These are phyloP conservation scores for Piper longum DNA, from an alignment of 164 flowering plant genomes.

Conservation along the genomic window DNA sequence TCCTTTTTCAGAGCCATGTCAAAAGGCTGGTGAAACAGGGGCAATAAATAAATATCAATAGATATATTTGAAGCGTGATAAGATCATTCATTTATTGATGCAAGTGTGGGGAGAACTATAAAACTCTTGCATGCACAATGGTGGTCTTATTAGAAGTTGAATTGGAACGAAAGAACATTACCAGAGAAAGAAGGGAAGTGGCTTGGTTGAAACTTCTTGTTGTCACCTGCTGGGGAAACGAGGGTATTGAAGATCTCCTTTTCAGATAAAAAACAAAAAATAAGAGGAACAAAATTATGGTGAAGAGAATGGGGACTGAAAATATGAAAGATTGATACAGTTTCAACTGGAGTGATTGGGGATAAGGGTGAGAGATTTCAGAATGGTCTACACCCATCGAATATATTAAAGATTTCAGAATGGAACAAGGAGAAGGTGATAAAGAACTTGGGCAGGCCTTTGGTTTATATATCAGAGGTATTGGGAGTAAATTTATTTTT, in stretches of 20 bases:
- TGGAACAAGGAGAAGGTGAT: neutral
- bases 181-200: slow-evolving; percentile 18
- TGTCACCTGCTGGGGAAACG: slow-evolving; percentile 18
- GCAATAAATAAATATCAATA: too few relatives aligned
- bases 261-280: slow-evolving; percentile 58
- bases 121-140: neutral
- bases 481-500: slow-evolving; percentile 3
- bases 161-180: slow-evolving; percentile 11
- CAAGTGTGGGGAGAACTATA: too few relatives aligned
- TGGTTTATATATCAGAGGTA: neutral
- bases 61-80: too few relatives aligned
- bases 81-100: too few relatives aligned
- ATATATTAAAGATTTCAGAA: neutral
- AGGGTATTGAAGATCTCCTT: slow-evolving; percentile 30
- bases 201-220: slow-evolving; percentile 23
- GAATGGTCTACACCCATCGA: slow-evolving; percentile 35
- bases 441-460: neutral
- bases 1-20: slow-evolving; percentile 38
- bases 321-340: slow-evolving; percentile 51
- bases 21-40: slow-evolving; percentile 19
- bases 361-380: slow-evolving; percentile 43
- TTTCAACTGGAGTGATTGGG: slow-evolving; percentile 41
- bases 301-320: slow-evolving; percentile 47
- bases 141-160: neutral
- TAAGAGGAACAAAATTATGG: slow-evolving; percentile 37